These are phyloP conservation scores for Pestalotiopsis sp. DNA, from an alignment of 2,329 filamentous ascomycete species.

Conservation along the genomic window DNA sequence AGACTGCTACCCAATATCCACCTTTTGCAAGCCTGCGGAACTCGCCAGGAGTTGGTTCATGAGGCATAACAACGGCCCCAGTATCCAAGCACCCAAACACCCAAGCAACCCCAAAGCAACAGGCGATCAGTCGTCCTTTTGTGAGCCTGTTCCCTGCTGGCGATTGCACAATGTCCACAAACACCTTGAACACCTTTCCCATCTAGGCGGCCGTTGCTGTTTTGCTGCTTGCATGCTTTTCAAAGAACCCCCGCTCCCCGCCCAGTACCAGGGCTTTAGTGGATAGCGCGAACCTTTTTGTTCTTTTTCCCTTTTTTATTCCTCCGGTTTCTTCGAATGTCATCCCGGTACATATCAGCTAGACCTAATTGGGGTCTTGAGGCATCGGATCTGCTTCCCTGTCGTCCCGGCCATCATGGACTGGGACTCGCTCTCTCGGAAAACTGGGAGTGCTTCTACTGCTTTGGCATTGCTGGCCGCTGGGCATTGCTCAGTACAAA, in stretches of 20 bases:
- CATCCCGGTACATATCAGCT: background rate
- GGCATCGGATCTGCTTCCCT: background rate
- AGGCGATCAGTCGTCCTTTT: background rate
- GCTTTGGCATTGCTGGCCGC: background rate
- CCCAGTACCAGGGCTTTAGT: background rate
- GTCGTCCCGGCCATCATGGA: background rate
- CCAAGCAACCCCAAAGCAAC: background rate
- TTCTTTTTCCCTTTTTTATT: background rate
- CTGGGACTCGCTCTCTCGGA: background rate
- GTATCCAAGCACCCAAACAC: background rate
- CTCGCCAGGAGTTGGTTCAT: background rate
- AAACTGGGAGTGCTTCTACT: background rate
- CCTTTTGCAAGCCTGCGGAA: background rate
- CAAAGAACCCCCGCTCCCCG: background rate
- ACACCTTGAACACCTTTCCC: background rate
- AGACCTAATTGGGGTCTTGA: background rate
- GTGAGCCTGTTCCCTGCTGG: conserved; percentile 1
- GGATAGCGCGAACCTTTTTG: background rate
- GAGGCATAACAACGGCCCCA: conserved; percentile 5
- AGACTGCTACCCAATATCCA: background rate
- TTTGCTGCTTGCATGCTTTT: background rate
- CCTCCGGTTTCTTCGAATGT: background rate
- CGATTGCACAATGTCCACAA: background rate
- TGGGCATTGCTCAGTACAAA: too few species aligned
- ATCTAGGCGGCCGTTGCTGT: conserved; percentile 1